Conservation (phyloP, 768 basidiomycete genomes). For the Auriculariales sp. region DNA sequence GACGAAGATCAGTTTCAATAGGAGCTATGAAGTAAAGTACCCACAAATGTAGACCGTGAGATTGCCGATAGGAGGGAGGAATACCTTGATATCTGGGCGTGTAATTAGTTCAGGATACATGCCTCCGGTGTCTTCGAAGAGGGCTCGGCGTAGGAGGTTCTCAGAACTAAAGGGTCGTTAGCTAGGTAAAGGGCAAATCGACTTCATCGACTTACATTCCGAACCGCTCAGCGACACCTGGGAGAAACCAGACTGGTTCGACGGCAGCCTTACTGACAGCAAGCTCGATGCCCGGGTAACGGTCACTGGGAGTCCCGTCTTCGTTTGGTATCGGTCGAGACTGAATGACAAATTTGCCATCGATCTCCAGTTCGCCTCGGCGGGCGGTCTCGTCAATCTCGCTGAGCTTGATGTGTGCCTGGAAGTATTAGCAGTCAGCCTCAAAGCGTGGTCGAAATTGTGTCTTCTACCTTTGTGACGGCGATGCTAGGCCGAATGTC, state of each 20-base stretch:
- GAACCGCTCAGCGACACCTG: conserved; percentile 87
- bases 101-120: conserved; percentile 96
- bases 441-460: neutral
- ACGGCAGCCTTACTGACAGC: conserved; percentile 85
- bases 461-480: conserved; percentile 40
- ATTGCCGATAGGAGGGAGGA: conserved; percentile 88
- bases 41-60: conserved; percentile 84
- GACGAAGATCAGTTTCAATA: neutral
- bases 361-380: conserved; percentile 56
- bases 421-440: neutral
- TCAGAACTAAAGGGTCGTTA: conserved; percentile 43
- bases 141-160: conserved; percentile 65
- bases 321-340: conserved; percentile 47
- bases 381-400: conserved; percentile 77
- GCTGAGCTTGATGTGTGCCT: conserved; percentile 82
- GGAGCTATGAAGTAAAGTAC: conserved; percentile 8
- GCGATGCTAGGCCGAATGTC: conserved; percentile 89
- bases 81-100: conserved; percentile 87
- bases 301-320: conserved; percentile 42
- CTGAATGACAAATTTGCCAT: conserved; percentile 70
- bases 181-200: neutral
- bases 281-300: conserved; percentile 73
- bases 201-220: conserved; percentile 48
- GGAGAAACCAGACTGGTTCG: conserved; percentile 93
- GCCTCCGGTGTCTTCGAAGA: conserved; percentile 94